Evolutionary conservation across 352 stramenopile species (phyloP).

Genomic region (Globisporangium cylindrosporum): DNA sequence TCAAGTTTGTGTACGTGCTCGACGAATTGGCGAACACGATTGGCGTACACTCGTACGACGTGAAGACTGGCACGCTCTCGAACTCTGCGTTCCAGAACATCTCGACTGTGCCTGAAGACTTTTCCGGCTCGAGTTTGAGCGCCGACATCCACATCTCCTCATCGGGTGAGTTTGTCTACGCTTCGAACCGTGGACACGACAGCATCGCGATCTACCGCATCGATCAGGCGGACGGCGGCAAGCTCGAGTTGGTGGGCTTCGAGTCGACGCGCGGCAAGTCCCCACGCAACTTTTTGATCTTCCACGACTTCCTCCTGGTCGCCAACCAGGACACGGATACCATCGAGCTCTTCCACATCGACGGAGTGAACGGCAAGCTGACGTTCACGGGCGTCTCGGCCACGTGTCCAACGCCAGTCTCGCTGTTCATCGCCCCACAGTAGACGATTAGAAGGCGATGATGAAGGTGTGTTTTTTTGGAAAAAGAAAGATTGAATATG

Average conservation of each 20-base stretch:
- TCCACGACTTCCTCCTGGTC: slow-evolving; percentile 27
- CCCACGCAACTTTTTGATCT: slow-evolving; percentile 38
- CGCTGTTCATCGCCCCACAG: slow-evolving; percentile 24
- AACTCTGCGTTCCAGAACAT: slow-evolving; percentile 51
- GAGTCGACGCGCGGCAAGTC: slow-evolving; percentile 28
- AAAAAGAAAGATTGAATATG: neutral
- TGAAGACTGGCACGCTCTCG: slow-evolving; percentile 40
- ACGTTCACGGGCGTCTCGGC: slow-evolving; percentile 29
- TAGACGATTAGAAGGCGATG: neutral
- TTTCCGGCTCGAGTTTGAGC: slow-evolving; percentile 32
- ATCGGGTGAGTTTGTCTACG: slow-evolving; percentile 39
- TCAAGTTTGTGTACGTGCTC: slow-evolving; percentile 62
- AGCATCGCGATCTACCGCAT: slow-evolving; percentile 34
- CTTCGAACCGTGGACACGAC: slow-evolving; percentile 47
- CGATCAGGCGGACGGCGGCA: slow-evolving; percentile 13
- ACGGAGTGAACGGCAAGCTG: slow-evolving; percentile 29
- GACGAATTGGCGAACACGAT: slow-evolving; percentile 67
- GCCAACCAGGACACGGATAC: slow-evolving; percentile 52
- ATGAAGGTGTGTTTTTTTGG: neutral
- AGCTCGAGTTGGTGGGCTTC: slow-evolving; percentile 27
- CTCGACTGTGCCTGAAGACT: slow-evolving; percentile 55
- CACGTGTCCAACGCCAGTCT: slow-evolving; percentile 38
- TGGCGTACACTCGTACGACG: slow-evolving; percentile 55
- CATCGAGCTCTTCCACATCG: slow-evolving; percentile 44
- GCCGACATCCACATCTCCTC: slow-evolving; percentile 31